phyloP scores from a whole-genome alignment of 345 rosid species.

The Citrus reticulata region DNA sequence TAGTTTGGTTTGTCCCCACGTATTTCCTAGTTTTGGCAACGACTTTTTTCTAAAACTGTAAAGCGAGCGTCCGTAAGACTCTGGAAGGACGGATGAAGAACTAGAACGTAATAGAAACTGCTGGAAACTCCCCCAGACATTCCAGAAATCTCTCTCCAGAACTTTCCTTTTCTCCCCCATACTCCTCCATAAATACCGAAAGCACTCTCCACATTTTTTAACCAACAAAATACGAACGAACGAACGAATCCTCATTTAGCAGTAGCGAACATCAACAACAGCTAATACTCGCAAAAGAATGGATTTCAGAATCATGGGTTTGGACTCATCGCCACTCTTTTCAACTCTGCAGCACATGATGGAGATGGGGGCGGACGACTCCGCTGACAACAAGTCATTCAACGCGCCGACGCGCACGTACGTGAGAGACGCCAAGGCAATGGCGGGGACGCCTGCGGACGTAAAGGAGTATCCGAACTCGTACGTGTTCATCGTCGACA shows the following conservation, averaged over 20 bases:
- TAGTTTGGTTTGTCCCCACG: no score
- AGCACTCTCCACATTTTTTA: background rate
- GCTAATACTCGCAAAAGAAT: background rate
- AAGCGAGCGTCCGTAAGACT: background rate
- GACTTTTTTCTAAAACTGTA: no score
- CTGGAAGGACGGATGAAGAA: background rate
- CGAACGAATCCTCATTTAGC: background rate
- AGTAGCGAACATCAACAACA: no score
- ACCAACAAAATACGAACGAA: background rate
- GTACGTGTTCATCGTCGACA: constrained; percentile 62
- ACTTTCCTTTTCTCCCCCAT: background rate
- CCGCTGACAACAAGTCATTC: constrained; percentile 20
- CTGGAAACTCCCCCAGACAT: background rate
- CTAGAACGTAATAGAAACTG: background rate
- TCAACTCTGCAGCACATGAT: background rate
- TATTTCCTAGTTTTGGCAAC: no score
- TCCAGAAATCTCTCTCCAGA: background rate
- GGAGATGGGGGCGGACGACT: background rate
- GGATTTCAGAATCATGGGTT: background rate
- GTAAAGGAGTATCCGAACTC: constrained; percentile 53
- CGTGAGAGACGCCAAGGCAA: constrained; percentile 66
- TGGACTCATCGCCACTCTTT: background rate
- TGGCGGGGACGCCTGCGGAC: constrained; percentile 86
- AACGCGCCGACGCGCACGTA: constrained; percentile 53
- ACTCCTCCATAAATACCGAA: background rate